Conservation (phyloP, 257 asterid genomes). For the Ajuga chamaepitys region DNA sequence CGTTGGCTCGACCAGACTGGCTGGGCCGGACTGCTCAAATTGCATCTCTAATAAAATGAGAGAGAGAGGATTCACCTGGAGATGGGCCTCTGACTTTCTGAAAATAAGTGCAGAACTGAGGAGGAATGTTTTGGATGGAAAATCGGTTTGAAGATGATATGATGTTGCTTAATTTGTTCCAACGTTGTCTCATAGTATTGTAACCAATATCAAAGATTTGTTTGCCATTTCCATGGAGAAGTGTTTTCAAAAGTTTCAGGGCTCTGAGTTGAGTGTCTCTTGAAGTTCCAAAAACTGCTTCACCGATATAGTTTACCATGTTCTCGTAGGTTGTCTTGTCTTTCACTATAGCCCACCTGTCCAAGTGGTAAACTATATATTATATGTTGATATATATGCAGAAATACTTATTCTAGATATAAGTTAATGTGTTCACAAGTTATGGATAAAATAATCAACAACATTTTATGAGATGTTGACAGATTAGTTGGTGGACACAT, state of each 20-base stretch:
- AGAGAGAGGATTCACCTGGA: conserved; percentile 50
- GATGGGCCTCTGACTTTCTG: conserved; percentile 50
- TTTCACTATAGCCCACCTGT: conserved; percentile 68
- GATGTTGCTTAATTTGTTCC: conserved; percentile 36
- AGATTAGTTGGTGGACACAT: no score
- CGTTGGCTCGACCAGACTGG: no score
- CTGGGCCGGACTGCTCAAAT: no score
- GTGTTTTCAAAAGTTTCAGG: conserved; percentile 41
- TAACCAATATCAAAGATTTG: conserved; percentile 38
- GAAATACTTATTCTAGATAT: no score
- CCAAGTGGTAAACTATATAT: no score
- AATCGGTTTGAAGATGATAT: conserved; percentile 39
- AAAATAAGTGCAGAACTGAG: conserved; percentile 44
- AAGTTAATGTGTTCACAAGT: no score
- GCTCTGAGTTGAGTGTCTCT: conserved; percentile 60
- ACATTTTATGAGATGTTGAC: no score
- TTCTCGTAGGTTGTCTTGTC: conserved; percentile 34
- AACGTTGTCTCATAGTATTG: conserved; percentile 43
- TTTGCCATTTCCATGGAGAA: conserved; percentile 31
- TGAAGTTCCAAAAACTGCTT: conserved; percentile 44
- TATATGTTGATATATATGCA: no score
- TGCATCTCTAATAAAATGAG: no score
- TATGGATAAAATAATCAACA: no score
- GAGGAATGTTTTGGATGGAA: conserved; percentile 41
- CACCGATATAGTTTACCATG: conserved; percentile 21